A percentile compares a stretch with the other conserved stretches of the same genome.
Evolutionary conservation across 306 rosid species (phyloP).

Genomic region (Quercus parvula): DNA sequence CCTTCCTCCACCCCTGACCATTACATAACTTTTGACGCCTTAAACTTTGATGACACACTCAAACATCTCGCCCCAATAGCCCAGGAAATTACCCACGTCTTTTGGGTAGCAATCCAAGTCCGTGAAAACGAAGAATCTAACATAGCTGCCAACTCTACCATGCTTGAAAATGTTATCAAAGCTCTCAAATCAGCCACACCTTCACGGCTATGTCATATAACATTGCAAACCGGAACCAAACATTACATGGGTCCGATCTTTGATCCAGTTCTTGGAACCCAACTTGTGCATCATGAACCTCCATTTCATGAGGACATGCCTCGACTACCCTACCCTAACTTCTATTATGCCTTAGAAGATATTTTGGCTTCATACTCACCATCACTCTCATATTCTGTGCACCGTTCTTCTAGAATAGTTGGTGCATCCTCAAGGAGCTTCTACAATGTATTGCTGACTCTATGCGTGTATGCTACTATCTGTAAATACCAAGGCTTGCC

Average conservation of each 20-base stretch:
- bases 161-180: slow-evolving; percentile 26
- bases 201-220: slow-evolving; percentile 23
- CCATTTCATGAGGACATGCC: no score
- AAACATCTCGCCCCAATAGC: slow-evolving; percentile 30
- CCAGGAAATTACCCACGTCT: slow-evolving; percentile 33
- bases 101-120: slow-evolving; percentile 29
- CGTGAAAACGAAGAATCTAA: slow-evolving; percentile 23
- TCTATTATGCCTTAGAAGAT: no score
- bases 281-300: no score
- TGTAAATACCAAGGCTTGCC: no score
- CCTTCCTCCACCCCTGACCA: slow-evolving; percentile 23
- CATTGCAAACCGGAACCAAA: slow-evolving; percentile 41
- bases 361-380: no score
- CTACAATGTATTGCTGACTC: no score
- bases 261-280: slow-evolving; percentile 4
- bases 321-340: no score
- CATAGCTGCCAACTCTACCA: slow-evolving; percentile 4
- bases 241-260: slow-evolving; percentile 44
- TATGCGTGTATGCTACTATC: no score
- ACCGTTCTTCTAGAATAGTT: no score
- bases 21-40: slow-evolving; percentile 32
- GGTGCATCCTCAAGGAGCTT: no score
- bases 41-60: slow-evolving; percentile 9
- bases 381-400: no score
- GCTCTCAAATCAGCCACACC: not conserved